Evolutionary conservation across 148 eudicot genomes (phyloP).

Genomic region (Bassia scoparia): DNA sequence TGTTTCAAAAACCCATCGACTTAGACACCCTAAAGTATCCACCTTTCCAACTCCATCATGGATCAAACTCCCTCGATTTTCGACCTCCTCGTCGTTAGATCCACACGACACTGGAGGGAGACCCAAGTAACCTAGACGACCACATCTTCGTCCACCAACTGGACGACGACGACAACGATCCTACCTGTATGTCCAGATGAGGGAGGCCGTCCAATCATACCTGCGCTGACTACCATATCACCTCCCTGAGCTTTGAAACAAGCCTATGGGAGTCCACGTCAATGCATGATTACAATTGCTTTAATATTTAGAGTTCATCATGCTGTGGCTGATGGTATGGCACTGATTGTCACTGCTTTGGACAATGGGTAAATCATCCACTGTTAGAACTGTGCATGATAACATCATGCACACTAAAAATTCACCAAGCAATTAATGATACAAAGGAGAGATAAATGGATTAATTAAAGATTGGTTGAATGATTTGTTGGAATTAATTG

Average conservation of each 20-base stretch:
- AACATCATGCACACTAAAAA: background rate
- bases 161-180: background rate
- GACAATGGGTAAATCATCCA: slow-evolving; percentile 19
- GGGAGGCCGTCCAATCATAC: slow-evolving; percentile 38
- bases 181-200: slow-evolving; percentile 22
- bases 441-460: background rate
- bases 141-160: slow-evolving; percentile 40
- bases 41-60: slow-evolving; percentile 35
- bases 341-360: slow-evolving; percentile 55
- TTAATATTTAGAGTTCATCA: slow-evolving; percentile 59
- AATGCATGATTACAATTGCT: slow-evolving; percentile 38
- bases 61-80: slow-evolving; percentile 52
- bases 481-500: slow-evolving; percentile 38
- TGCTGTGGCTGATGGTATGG: slow-evolving; percentile 63
- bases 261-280: slow-evolving; percentile 76
- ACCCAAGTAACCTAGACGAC: slow-evolving; percentile 44
- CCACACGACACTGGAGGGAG: slow-evolving; percentile 39
- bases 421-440: background rate
- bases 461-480: slow-evolving; percentile 30
- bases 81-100: slow-evolving; percentile 41
- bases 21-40: slow-evolving; percentile 30
- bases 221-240: slow-evolving; percentile 48
- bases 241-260: slow-evolving; percentile 46
- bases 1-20: slow-evolving; percentile 33
- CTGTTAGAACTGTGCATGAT: background rate